Base-by-base conservation (phyloP, 768 basidiomycete species). In the Pisolithus tinctorius region DNA sequence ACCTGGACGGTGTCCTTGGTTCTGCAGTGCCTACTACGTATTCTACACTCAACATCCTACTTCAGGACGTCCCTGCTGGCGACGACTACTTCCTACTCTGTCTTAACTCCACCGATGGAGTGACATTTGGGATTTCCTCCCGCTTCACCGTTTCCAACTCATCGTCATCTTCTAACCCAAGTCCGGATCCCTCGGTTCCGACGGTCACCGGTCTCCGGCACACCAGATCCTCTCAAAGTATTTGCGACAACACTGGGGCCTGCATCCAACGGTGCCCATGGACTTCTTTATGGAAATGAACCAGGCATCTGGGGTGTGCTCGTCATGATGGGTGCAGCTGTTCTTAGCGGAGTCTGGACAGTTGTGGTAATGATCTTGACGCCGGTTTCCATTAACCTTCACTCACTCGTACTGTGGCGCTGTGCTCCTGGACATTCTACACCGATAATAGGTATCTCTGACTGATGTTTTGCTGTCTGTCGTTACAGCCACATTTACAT, bases 31-130 rank as follows among this genome's bases (percentile, higher is more conserved):
- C 73, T 4, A 17, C 71, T 5, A 54, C 58, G 4, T 56, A 56
- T 6, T 63, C 56, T 13, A 65, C 73, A 2, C 62, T 91, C 54
- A 89, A 89, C 56, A 67, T 91, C 49, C 63, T 74, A 51, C 61
- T 90, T 1, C 70, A 82, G 62, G 77, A 84, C 60, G 71, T 88
- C 16, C 86, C 87, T 0, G 51, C 74, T 2, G 88, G 73, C 48
- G 78, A 88, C 66, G 88, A 91, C 71, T 91, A 89, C 66, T 89
- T 82, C 65, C 65, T 90, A 38, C 62, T 88, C 49, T 86, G 88
- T 71, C 66, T 88, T 51, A 86, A 91, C 69, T 79, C 81, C 4
- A 84, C 84, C 1, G 75, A 82, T 58, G 82, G 88, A 49, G 55
- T 75, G 52, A 73, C 83, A 64, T 79, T 84, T 60, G 73, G 76